phyloP scores from a whole-genome alignment of 2,329 filamentous ascomycete species.

The Fusarium annulatum region DNA sequence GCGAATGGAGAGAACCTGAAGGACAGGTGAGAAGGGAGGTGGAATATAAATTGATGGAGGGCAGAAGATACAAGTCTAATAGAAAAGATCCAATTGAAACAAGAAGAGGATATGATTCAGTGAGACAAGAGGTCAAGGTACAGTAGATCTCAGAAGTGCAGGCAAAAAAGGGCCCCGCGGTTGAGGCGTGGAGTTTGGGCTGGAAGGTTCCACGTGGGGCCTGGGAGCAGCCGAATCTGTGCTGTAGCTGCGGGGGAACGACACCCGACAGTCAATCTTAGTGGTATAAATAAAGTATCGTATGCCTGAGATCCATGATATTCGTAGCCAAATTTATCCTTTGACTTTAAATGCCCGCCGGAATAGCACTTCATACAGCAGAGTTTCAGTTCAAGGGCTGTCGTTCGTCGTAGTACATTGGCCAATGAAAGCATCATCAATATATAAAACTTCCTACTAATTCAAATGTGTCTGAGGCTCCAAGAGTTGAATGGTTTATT shows the following conservation, averaged over 20 bases:
- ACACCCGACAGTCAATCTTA: background rate
- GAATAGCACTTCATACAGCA: background rate
- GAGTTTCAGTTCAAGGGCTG: background rate
- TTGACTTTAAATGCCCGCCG: background rate
- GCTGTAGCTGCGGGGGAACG: slow-evolving; percentile 28
- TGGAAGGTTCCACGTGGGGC: slow-evolving; percentile 49
- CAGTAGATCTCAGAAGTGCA: slow-evolving; percentile 17
- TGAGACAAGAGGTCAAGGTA: slow-evolving; percentile 10
- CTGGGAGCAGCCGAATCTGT: slow-evolving; percentile 5
- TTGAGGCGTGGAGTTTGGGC: slow-evolving; percentile 40
- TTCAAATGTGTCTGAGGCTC: background rate
- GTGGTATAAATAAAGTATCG: background rate
- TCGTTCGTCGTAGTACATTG: background rate
- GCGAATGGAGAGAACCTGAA: slow-evolving; percentile 13
- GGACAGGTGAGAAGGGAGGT: slow-evolving; percentile 3
- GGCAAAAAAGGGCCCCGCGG: slow-evolving; percentile 38
- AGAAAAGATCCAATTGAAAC: slow-evolving; percentile 15
- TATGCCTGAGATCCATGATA: background rate
- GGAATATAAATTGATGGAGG: background rate
- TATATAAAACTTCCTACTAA: background rate
- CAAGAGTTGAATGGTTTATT: slow-evolving; percentile 18
- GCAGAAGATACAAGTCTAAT: background rate
- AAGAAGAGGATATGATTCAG: background rate
- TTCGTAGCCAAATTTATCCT: background rate
- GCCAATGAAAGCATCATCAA: background rate